Percentiles rank a stretch among this genome's conserved stretches.
These are phyloP conservation scores for Sugiyamaella americana DNA, from an alignment of 805 yeast species.

Conservation along the genomic window DNA sequence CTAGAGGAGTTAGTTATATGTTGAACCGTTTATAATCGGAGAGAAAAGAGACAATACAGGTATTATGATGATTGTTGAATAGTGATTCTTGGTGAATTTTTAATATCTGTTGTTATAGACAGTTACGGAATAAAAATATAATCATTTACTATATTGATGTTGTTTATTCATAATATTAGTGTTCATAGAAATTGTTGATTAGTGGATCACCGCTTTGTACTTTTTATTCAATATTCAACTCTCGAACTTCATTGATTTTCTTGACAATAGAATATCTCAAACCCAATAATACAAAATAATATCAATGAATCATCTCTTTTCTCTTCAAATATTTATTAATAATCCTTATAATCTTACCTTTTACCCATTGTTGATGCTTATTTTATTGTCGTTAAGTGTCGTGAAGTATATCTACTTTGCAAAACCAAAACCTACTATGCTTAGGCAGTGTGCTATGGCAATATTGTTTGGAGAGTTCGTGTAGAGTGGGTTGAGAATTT, in stretches of 20 bases:
- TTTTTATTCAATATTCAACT: no score
- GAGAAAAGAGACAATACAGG: no score
- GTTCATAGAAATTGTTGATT: no score
- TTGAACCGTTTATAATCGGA: no score
- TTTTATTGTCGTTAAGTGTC: neutral
- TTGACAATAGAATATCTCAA: neutral
- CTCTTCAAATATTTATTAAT: neutral
- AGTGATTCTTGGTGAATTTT: no score
- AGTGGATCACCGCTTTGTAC: no score
- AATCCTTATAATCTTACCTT: conserved; percentile 17
- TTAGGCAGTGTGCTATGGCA: neutral
- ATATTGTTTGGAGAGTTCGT: neutral
- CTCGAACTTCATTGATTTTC: no score
- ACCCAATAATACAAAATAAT: neutral
- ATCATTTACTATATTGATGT: no score
- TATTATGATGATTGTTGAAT: no score
- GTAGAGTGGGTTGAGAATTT: neutral
- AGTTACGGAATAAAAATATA: no score
- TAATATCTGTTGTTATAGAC: no score
- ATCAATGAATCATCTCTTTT: neutral
- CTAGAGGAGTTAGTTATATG: conserved; percentile 26
- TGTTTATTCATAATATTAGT: no score
- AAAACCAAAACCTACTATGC: neutral
- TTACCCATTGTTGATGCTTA: conserved; percentile 40
- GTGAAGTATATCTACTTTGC: neutral